These are phyloP conservation scores for Camptophora hylomeconis DNA, from an alignment of 2,329 filamentous ascomycete species.

Conservation along the genomic window DNA sequence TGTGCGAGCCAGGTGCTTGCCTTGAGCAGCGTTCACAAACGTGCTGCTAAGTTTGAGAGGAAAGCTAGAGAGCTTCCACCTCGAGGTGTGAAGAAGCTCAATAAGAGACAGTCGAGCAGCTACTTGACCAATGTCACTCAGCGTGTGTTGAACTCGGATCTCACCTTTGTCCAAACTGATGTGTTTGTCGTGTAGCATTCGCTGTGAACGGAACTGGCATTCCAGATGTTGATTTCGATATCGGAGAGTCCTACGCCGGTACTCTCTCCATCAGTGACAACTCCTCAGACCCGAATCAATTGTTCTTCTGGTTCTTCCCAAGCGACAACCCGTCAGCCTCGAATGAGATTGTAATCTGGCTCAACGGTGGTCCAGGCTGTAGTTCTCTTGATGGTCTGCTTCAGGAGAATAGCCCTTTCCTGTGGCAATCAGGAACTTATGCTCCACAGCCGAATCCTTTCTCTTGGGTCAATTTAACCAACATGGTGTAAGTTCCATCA, in stretches of 20 bases:
- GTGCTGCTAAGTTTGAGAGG: too few species aligned
- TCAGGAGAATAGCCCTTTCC: slow-evolving; percentile 59
- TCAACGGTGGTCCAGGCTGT: slow-evolving; percentile 43
- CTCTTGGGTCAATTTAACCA: slow-evolving; percentile 19
- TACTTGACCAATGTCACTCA: slow-evolving; percentile 12
- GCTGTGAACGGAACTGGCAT: slow-evolving; percentile 51
- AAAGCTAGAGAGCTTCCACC: too few species aligned
- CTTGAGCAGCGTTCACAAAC: too few species aligned
- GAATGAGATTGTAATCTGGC: slow-evolving; percentile 40
- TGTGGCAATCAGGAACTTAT: slow-evolving; percentile 58
- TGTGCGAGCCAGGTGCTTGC: too few species aligned
- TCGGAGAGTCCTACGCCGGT: slow-evolving; percentile 39
- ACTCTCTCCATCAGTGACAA: slow-evolving; percentile 37
- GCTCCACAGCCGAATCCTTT: slow-evolving; percentile 36
- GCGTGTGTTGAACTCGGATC: slow-evolving; percentile 7
- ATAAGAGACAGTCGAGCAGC: slow-evolving; percentile 9
- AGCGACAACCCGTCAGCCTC: slow-evolving; percentile 32
- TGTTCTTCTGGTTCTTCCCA: slow-evolving; percentile 40
- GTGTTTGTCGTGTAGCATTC: slow-evolving; percentile 45
- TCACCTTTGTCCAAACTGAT: too few species aligned
- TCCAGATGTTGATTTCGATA: slow-evolving; percentile 57
- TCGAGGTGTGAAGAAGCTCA: too few species aligned
- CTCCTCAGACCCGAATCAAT: slow-evolving; percentile 23
- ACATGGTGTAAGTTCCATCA: slow-evolving; percentile 19
- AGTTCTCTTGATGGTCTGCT: slow-evolving; percentile 54